Conservation (phyloP, 2,329 filamentous ascomycete genomes). For the Stagonosporopsis rhizophila region DNA sequence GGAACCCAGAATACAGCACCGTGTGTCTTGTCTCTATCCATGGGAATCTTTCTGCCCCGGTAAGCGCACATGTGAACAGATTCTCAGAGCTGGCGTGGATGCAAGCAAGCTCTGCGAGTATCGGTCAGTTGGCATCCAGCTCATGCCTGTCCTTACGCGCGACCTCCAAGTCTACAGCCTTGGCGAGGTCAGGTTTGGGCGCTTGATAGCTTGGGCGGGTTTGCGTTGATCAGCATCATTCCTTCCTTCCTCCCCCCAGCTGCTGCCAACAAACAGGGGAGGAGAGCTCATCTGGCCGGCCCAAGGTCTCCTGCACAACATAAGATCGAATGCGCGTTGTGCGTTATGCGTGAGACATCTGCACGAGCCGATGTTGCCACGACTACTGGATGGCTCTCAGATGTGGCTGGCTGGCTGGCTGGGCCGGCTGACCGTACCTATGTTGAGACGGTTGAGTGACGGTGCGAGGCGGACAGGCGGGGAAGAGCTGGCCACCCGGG, state of each 20-base stretch:
- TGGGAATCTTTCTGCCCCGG: neutral
- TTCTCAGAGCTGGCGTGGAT: neutral
- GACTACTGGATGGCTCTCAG: neutral
- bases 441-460: too few species aligned
- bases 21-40: neutral
- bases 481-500: neutral
- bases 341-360: neutral
- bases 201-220: neutral
- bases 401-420: slow-evolving; percentile 1
- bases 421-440: neutral
- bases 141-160: neutral
- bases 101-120: neutral
- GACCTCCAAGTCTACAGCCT: neutral
- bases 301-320: neutral
- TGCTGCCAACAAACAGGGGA: neutral
- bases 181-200: neutral
- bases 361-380: neutral
- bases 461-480: neutral
- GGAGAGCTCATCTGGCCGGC: neutral
- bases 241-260: neutral
- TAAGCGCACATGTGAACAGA: neutral
- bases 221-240: neutral
- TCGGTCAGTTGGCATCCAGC: neutral
- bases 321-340: neutral
- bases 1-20: too few species aligned